phyloP scores from a whole-genome alignment of 495 filamentous ascomycete genomes.

The Penicillium tannophilum region DNA sequence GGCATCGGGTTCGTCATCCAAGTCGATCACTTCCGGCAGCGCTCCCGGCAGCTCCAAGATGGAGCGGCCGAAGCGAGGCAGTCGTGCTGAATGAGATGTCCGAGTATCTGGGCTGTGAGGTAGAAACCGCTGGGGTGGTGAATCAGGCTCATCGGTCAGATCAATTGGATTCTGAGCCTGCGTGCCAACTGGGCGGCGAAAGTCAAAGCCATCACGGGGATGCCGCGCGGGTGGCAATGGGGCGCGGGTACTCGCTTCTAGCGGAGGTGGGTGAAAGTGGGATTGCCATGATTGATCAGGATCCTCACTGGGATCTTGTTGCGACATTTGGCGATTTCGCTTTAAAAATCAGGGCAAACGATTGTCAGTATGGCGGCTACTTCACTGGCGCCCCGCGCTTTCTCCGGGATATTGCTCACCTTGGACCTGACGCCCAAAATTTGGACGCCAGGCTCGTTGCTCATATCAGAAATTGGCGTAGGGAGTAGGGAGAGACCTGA shows the following conservation, averaged over 20 bases:
- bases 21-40: slow-evolving; percentile 33
- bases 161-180: slow-evolving; percentile 47
- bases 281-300: slow-evolving; percentile 25
- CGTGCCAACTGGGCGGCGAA: slow-evolving; percentile 45
- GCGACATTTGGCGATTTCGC: slow-evolving; percentile 44
- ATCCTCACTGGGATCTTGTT: slow-evolving; percentile 26
- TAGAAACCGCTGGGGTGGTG: slow-evolving; percentile 26
- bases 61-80: slow-evolving; percentile 37
- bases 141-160: slow-evolving; percentile 53
- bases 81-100: slow-evolving; percentile 19
- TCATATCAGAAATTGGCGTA: slow-evolving; percentile 32
- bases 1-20: slow-evolving; percentile 31
- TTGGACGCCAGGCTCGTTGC: slow-evolving; percentile 40
- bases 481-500: background rate
- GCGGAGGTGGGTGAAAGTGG: slow-evolving; percentile 23
- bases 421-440: slow-evolving; percentile 44
- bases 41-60: slow-evolving; percentile 30
- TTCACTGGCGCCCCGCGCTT: slow-evolving; percentile 29
- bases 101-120: slow-evolving; percentile 4
- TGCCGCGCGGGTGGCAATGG: slow-evolving; percentile 36
- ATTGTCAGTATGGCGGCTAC: slow-evolving; percentile 11
- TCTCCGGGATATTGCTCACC: slow-evolving; percentile 29
- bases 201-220: slow-evolving; percentile 53
- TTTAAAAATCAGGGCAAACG: slow-evolving; percentile 24
- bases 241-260: slow-evolving; percentile 16